Percentiles rank a stretch among this genome's conserved stretches.
Conservation (phyloP, 306 rosid species). For the Ormosia emarginata region DNA sequence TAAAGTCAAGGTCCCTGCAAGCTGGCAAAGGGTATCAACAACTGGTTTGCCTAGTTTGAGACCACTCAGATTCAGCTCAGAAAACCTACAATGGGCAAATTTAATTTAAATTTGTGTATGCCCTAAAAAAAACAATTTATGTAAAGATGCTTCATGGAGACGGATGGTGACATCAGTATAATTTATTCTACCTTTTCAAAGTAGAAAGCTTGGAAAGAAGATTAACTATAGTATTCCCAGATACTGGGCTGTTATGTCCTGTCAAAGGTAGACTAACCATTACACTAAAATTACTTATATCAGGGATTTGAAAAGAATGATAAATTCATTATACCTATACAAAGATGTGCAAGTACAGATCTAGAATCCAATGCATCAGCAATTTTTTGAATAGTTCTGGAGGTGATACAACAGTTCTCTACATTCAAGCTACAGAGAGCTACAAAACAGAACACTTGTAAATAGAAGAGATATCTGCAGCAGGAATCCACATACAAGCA, state of each 20-base stretch:
- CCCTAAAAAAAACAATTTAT: constrained; percentile 4
- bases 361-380: constrained; percentile 62
- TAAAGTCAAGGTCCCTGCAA: constrained; percentile 54
- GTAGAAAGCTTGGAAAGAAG: constrained; percentile 71
- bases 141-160: neutral
- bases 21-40: constrained; percentile 68
- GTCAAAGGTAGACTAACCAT: constrained; percentile 28
- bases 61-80: constrained; percentile 73
- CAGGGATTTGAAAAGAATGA: constrained; percentile 10
- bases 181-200: constrained; percentile 60
- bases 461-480: constrained; percentile 15
- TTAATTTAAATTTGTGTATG: neutral
- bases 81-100: constrained; percentile 48
- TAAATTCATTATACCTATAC: constrained; percentile 51
- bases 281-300: neutral
- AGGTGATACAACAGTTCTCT: constrained; percentile 76
- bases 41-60: constrained; percentile 76
- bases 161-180: constrained; percentile 10
- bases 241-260: constrained; percentile 77
- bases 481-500: constrained; percentile 17
- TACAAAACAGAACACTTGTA: constrained; percentile 28
- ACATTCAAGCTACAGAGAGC: constrained; percentile 79
- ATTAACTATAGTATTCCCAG: constrained; percentile 59
- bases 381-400: constrained; percentile 75
- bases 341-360: constrained; percentile 70